Conservation (phyloP, 2,329 filamentous ascomycete genomes). For the Nothophaeocryptopus gaeumannii region DNA sequence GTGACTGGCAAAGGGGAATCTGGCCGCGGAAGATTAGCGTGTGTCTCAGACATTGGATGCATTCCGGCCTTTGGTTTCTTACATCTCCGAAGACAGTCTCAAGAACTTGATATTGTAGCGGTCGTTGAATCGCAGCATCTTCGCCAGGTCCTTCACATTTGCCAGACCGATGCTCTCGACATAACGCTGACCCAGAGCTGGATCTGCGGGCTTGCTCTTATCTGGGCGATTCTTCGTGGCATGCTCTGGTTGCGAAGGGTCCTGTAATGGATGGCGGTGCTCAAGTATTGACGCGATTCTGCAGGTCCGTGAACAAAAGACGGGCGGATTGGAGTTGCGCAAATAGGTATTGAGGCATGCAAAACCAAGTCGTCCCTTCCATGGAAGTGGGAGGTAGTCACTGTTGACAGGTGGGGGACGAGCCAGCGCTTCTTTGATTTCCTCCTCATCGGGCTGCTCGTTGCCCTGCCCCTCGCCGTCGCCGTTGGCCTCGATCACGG, state of each 20-base stretch:
- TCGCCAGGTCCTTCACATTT: conserved; percentile 78
- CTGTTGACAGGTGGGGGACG: conserved; percentile 79
- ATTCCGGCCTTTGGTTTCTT: no score
- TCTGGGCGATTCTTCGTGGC: conserved; percentile 83
- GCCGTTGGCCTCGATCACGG: conserved; percentile 11
- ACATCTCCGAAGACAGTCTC: conserved; percentile 92
- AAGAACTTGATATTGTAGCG: conserved; percentile 89
- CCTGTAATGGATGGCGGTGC: conserved; percentile 75
- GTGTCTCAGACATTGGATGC: no score
- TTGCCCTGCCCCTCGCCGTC: conserved; percentile 42
- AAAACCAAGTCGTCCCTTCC: conserved; percentile 87
- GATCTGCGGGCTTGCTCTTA: conserved; percentile 64
- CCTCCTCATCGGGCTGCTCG: conserved; percentile 54
- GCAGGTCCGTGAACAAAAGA: conserved; percentile 89
- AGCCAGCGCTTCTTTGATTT: conserved; percentile 57
- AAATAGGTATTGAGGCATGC: conserved; percentile 93
- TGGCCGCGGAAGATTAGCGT: no score
- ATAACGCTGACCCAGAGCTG: conserved; percentile 66
- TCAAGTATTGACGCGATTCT: conserved; percentile 87
- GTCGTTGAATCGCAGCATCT: conserved; percentile 90
- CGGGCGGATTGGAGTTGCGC: conserved; percentile 72
- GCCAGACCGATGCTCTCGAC: conserved; percentile 74
- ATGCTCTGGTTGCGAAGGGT: conserved; percentile 75
- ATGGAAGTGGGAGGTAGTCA: conserved; percentile 77
- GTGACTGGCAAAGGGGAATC: no score